Conservation (phyloP, 2,329 filamentous ascomycete species). For the Colletotrichum nymphaeae region DNA sequence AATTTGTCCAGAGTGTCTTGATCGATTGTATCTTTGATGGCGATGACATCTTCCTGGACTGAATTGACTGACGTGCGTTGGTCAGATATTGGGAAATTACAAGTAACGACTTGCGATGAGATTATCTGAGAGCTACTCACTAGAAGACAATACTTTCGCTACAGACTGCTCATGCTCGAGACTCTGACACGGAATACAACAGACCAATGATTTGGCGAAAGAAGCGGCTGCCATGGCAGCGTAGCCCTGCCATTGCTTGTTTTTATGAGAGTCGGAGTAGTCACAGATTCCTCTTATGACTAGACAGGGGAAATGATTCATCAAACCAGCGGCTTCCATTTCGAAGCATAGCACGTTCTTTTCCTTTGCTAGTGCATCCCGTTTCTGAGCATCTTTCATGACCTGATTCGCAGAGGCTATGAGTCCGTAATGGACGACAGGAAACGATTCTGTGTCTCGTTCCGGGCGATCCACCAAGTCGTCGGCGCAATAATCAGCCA, state of each 20-base stretch:
- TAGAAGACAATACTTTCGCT: too few species aligned
- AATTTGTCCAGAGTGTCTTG: too few species aligned
- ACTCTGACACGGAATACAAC: neutral
- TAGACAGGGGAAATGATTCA: neutral
- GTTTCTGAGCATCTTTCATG: slow-evolving; percentile 41
- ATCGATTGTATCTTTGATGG: too few species aligned
- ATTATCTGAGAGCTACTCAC: too few species aligned
- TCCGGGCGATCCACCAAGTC: neutral
- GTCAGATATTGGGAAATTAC: too few species aligned
- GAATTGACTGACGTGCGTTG: too few species aligned
- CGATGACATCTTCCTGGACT: too few species aligned
- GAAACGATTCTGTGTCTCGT: slow-evolving; percentile 18
- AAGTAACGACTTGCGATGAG: too few species aligned
- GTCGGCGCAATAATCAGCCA: neutral
- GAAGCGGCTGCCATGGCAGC: neutral
- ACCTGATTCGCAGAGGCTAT: slow-evolving; percentile 48
- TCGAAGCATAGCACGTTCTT: slow-evolving; percentile 41
- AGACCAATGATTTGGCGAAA: neutral
- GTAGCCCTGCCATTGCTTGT: neutral
- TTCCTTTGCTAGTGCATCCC: slow-evolving; percentile 50
- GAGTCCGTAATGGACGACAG: slow-evolving; percentile 44
- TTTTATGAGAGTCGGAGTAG: neutral
- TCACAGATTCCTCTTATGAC: neutral
- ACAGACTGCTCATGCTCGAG: neutral
- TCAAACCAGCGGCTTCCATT: neutral